A percentile compares a stretch with the other conserved stretches of the same genome.
These are phyloP conservation scores for Volvariella surrecta DNA, from an alignment of 1,284 basidiomycete species.

Conservation along the genomic window DNA sequence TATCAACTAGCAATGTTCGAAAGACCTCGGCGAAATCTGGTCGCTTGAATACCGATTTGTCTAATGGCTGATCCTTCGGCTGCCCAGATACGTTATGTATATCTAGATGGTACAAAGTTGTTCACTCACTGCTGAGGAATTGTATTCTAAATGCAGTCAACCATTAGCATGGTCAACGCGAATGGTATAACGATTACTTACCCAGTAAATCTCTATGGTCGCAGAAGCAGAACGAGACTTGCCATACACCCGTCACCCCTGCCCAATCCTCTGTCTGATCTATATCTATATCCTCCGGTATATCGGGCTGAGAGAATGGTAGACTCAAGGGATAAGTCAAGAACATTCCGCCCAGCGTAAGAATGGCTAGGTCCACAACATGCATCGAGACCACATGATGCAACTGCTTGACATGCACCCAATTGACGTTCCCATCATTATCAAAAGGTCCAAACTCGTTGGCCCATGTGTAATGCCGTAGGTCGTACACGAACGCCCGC, in stretches of 20 bases:
- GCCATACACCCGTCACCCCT: constrained; percentile 51
- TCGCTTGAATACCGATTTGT: constrained; percentile 39
- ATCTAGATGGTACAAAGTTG: neutral
- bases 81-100: constrained; percentile 6
- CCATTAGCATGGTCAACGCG: neutral
- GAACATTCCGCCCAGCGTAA: neutral
- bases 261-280: constrained; percentile 54
- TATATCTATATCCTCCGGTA: constrained; percentile 29
- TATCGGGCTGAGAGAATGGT: constrained; percentile 42
- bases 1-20: constrained; percentile 35
- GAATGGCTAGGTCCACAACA: neutral
- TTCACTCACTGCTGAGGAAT: neutral
- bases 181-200: constrained; percentile 22
- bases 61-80: constrained; percentile 21
- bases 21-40: constrained; percentile 44
- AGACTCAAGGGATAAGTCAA: constrained; percentile 34
- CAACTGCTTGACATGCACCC: constrained; percentile 50
- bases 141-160: no score
- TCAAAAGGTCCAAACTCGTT: constrained; percentile 53
- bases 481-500: constrained; percentile 50
- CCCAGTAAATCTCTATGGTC: constrained; percentile 58
- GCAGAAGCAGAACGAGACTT: constrained; percentile 54
- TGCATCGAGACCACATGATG: constrained; percentile 49
- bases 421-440: constrained; percentile 41
- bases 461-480: constrained; percentile 41